Base-by-base conservation (phyloP, 1,284 basidiomycete genomes). In the Sutorius eximius region DNA sequence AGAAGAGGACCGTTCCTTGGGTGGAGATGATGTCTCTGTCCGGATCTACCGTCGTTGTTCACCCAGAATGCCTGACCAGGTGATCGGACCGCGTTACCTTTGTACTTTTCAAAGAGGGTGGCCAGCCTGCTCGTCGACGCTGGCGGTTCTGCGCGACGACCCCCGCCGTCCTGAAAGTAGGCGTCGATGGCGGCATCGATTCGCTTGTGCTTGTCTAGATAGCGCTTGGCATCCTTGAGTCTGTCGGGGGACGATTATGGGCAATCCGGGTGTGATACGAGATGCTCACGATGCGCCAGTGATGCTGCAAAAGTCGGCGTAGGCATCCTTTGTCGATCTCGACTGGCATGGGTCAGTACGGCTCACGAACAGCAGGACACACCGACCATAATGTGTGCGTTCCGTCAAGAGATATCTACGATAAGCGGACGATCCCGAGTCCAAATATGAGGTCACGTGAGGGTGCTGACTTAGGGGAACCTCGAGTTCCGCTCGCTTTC, bases 101-200 rank as follows among this genome's bases (percentile, higher is more conserved):
- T 90, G 73, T 93, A 95, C 55, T 78, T 77, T 54, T 93, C 85
- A 65, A 93, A 95, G 7, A 93, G 68, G 13, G 76, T 65, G 45
- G 73, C 79, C 30, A 95, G 73, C 63, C 83, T 83, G 71, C 74
- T 79, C 37, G 80, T 79, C 3, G 83, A 85, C 2, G 68, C 68
- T 5, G 63, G 53, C 11, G 64, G 36, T 5, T 67, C 57, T 49
- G 61, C 30, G 59, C 67, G 68, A 51, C 67, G 65, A 45, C 55
- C 40, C 3, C 65, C 60, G 42, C 50, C 33, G 49, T 87, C 79
- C 60, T 76, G 82, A 73, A 82, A 93, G 70, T 79, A 94, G 0
- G 86, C 84, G 71, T 94, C 87, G 41, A 93, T 75, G 11, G 93
- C 91, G 11, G 77, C 72, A 50, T 94, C 91, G 43, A 92, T 69